Evolutionary conservation across 768 basidiomycete genomes (phyloP).

Genomic region (Phlebiopsis gigantea): DNA sequence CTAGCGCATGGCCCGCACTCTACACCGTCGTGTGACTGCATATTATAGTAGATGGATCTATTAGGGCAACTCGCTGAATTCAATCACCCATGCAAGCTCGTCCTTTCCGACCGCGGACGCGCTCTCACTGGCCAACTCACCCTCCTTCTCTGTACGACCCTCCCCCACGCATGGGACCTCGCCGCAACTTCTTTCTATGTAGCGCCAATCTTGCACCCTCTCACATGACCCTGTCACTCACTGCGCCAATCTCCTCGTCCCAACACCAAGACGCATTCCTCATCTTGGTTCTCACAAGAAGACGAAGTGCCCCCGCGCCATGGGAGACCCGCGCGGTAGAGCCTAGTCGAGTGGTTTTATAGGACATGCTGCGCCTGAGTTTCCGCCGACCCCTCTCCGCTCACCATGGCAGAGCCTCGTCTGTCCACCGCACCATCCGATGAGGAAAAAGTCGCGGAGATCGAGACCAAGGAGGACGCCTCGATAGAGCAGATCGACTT

Average conservation of each 20-base stretch:
- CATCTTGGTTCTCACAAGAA: background rate
- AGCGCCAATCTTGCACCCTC: background rate
- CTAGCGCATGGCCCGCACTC: too few relatives aligned
- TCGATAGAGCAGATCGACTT: conserved; percentile 26
- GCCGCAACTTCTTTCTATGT: background rate
- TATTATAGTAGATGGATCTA: too few relatives aligned
- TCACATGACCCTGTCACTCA: background rate
- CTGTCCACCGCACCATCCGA: background rate
- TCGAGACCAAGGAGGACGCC: background rate
- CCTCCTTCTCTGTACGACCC: too few relatives aligned
- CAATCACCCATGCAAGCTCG: too few relatives aligned
- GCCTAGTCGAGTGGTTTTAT: background rate
- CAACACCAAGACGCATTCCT: background rate
- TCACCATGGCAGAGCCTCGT: background rate
- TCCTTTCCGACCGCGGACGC: too few relatives aligned
- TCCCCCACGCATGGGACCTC: background rate
- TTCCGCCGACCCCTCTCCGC: background rate
- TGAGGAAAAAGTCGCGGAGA: background rate
- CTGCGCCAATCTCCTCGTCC: background rate
- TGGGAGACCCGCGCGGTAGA: background rate
- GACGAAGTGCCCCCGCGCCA: background rate
- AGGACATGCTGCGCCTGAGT: background rate
- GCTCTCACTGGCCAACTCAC: too few relatives aligned
- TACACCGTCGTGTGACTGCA: too few relatives aligned
- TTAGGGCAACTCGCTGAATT: too few relatives aligned